These are phyloP conservation scores for Ophiostoma populinum DNA, from an alignment of 2,329 filamentous ascomycete species.

Conservation along the genomic window DNA sequence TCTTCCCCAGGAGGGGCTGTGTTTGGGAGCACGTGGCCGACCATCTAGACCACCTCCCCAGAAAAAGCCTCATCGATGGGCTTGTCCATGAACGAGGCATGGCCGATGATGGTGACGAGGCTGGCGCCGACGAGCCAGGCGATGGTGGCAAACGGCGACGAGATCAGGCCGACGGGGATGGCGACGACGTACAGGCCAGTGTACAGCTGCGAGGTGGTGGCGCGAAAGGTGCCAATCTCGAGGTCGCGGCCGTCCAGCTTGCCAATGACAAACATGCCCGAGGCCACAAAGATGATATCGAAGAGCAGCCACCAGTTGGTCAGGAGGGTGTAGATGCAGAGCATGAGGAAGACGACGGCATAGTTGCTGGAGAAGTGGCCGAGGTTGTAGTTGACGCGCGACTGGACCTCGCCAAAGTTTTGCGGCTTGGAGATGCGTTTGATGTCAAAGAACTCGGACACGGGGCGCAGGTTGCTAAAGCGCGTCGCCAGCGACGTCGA, in stretches of 20 bases:
- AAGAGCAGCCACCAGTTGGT: conserved; percentile 78
- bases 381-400: conserved; percentile 91
- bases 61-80: conserved; percentile 99
- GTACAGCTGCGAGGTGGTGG: conserved; percentile 86
- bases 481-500: conserved; percentile 62
- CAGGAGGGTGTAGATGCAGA: conserved; percentile 86
- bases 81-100: conserved; percentile 93
- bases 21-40: conserved; percentile 98
- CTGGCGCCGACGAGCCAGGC: conserved; percentile 95
- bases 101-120: conserved; percentile 83
- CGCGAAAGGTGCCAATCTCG: conserved; percentile 64
- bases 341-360: conserved; percentile 80
- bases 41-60: conserved; percentile 99
- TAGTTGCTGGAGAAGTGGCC: conserved; percentile 98
- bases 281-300: conserved; percentile 74
- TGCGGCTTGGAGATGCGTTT: conserved; percentile 89
- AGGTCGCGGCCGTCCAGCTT: conserved; percentile 80
- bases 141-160: conserved; percentile 68
- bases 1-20: conserved; percentile 97
- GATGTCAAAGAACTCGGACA: conserved; percentile 89
- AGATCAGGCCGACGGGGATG: conserved; percentile 69
- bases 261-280: conserved; percentile 80
- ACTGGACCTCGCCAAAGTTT: conserved; percentile 78
- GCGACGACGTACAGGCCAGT: conserved; percentile 70
- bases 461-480: conserved; percentile 80